Evolutionary conservation across 108 stramenopile genomes (phyloP).

Genomic region (Heterococcus sp.): DNA sequence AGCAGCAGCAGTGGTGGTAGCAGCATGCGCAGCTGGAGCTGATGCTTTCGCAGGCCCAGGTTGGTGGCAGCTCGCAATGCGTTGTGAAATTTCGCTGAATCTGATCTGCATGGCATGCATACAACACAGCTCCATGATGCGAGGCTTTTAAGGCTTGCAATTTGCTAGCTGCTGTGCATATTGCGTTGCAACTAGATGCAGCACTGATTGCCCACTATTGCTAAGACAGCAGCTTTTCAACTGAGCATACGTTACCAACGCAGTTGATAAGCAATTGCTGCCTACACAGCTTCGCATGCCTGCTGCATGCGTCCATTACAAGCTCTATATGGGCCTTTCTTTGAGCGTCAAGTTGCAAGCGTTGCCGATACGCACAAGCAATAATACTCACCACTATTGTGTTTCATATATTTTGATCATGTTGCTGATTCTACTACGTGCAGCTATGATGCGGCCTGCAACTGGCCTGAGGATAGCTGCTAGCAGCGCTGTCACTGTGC

Average conservation of each 20-base stretch:
- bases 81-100: not conserved
- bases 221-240: too few species aligned
- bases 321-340: too few species aligned
- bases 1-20: not conserved
- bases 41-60: not conserved
- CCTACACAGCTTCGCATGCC: too few species aligned
- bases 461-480: slow-evolving; percentile 12
- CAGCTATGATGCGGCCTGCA: slow-evolving; percentile 12
- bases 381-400: not conserved
- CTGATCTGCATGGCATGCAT: not conserved
- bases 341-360: not conserved
- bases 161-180: not conserved
- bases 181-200: not conserved
- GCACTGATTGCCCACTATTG: too few species aligned
- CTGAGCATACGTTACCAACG: too few species aligned
- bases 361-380: not conserved
- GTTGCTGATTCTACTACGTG: not conserved
- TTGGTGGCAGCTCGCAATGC: not conserved
- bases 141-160: not conserved
- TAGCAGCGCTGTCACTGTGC: slow-evolving; percentile 8
- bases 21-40: not conserved
- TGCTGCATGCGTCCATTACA: too few species aligned
- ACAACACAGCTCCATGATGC: not conserved
- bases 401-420: not conserved
- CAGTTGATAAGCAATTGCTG: too few species aligned